Percentiles rank a stretch among this genome's conserved stretches.
Evolutionary conservation across 164 flowering plant genomes (phyloP).

Genomic region (Aristolochia californica): DNA sequence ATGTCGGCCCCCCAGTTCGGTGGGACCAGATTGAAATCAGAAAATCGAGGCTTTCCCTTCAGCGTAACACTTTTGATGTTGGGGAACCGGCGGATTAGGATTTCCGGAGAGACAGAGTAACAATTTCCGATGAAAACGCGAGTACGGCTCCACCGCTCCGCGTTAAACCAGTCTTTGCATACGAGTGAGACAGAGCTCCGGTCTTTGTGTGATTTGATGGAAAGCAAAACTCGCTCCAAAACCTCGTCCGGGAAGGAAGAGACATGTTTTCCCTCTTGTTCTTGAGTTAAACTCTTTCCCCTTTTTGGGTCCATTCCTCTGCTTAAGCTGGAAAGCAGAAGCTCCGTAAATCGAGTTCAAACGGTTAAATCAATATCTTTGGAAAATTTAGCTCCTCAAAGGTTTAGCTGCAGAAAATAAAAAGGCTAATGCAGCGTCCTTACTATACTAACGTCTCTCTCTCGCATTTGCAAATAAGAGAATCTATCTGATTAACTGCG

Average conservation of each 20-base stretch:
- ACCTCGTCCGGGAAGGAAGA: slow-evolving; percentile 55
- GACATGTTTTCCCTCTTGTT: not conserved
- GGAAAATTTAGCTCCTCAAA: not conserved
- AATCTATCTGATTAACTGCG: too few species aligned
- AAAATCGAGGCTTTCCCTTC: slow-evolving; percentile 73
- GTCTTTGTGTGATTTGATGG: slow-evolving; percentile 39
- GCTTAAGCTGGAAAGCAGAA: not conserved
- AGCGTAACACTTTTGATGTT: slow-evolving; percentile 54
- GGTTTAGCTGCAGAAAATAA: not conserved
- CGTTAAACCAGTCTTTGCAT: slow-evolving; percentile 17
- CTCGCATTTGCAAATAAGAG: too few species aligned
- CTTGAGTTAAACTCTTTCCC: slow-evolving; percentile 9
- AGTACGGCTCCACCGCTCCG: slow-evolving; percentile 14
- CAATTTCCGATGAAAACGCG: slow-evolving; percentile 31
- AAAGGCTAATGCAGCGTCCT: not conserved
- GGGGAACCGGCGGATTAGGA: slow-evolving; percentile 50
- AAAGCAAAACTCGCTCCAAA: slow-evolving; percentile 35
- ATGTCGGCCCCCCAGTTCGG: slow-evolving; percentile 66
- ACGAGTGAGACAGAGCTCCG: slow-evolving; percentile 29
- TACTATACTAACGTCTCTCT: too few species aligned
- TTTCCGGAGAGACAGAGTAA: slow-evolving; percentile 67
- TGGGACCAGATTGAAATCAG: slow-evolving; percentile 76
- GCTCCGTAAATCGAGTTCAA: too few species aligned
- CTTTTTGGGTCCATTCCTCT: slow-evolving; percentile 6
- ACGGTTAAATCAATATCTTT: too few species aligned